These are phyloP conservation scores for Monilinia laxa DNA, from an alignment of 2,329 filamentous ascomycete genomes.

Conservation along the genomic window DNA sequence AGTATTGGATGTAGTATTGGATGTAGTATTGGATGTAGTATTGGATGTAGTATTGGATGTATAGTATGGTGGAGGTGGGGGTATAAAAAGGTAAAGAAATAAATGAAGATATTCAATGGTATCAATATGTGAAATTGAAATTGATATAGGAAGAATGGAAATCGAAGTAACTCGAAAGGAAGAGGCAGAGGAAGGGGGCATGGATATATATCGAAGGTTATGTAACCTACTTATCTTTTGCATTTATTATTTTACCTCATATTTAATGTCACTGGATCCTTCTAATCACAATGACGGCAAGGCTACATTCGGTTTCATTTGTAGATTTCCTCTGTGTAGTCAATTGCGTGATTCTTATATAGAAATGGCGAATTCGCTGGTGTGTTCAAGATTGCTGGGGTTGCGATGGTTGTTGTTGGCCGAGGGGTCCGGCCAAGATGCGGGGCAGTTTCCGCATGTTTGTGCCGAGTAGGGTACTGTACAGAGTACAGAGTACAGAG, in stretches of 20 bases:
- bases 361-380: conserved; percentile 16
- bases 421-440: neutral
- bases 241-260: neutral
- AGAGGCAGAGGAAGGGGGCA: neutral
- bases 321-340: conserved; percentile 15
- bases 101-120: conserved; percentile 12
- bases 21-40: too few relatives aligned
- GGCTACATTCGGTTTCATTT: conserved; percentile 3
- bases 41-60: too few relatives aligned
- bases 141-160: neutral
- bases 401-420: neutral
- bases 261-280: conserved; percentile 3
- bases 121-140: neutral
- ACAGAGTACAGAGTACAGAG: too few relatives aligned
- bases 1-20: too few relatives aligned
- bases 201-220: neutral
- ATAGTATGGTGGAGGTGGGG: too few relatives aligned
- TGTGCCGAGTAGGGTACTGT: too few relatives aligned
- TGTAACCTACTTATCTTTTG: neutral
- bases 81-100: neutral
- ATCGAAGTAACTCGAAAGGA: neutral
- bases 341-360: conserved; percentile 23
- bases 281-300: neutral
- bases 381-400: conserved; percentile 12
- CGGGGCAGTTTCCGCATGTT: neutral